Percentiles rank a stretch among this genome's conserved stretches.
Evolutionary conservation across 805 yeast genomes (phyloP).

Genomic region (Saccharomycopsis sp.): DNA sequence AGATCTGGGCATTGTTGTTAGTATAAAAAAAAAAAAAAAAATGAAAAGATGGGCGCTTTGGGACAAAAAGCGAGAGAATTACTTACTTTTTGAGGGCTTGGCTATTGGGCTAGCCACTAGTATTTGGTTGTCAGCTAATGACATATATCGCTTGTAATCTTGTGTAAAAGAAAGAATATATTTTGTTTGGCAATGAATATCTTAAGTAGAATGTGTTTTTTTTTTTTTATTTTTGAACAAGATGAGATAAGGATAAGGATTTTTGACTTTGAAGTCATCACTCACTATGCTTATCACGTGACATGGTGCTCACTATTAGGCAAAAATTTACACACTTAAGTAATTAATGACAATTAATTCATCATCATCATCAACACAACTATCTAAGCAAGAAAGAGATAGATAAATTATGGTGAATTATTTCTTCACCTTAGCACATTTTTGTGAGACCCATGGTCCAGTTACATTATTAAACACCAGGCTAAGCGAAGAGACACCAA

Average conservation of each 20-base stretch:
- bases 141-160: not conserved
- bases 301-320: not conserved
- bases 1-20: constrained; percentile 45
- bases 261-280: not conserved
- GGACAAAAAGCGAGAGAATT: too few species aligned
- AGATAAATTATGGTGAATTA: constrained; percentile 13
- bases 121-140: not conserved
- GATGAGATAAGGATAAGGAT: not conserved
- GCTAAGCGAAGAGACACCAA: not conserved
- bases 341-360: not conserved
- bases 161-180: not conserved
- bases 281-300: not conserved
- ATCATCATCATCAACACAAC: not conserved
- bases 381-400: too few species aligned
- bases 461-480: constrained; percentile 15
- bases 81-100: constrained; percentile 1
- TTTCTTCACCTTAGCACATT: constrained; percentile 20
- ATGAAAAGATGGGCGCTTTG: too few species aligned
- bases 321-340: not conserved
- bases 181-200: not conserved
- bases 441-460: constrained; percentile 22
- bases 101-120: not conserved
- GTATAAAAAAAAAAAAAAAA: not conserved
- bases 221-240: not conserved
- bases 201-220: not conserved